phyloP scores from a whole-genome alignment of 2,329 filamentous ascomycete species.

The Atkinsonella texensis region DNA sequence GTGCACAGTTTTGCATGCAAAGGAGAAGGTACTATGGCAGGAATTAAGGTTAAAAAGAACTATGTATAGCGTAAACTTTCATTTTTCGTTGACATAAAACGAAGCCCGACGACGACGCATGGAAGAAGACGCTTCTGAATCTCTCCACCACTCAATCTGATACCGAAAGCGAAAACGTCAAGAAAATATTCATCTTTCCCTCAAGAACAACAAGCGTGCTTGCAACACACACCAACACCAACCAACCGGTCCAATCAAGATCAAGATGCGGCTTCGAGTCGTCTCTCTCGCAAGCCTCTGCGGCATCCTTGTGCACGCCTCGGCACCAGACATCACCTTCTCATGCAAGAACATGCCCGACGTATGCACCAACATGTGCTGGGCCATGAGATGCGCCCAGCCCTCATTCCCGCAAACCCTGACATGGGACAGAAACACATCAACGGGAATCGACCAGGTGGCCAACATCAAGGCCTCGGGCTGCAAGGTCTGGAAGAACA shows the following conservation, averaged over 20 bases:
- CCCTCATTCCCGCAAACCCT: background rate
- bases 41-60: too few relatives aligned
- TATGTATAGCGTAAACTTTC: too few relatives aligned
- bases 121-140: too few relatives aligned
- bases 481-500: background rate
- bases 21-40: too few relatives aligned
- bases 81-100: too few relatives aligned
- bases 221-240: too few relatives aligned
- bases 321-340: constrained; percentile 12
- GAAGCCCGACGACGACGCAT: too few relatives aligned
- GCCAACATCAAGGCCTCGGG: background rate
- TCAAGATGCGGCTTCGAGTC: background rate
- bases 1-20: too few relatives aligned
- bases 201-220: too few relatives aligned
- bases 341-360: constrained; percentile 11
- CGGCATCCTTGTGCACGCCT: background rate
- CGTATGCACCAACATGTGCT: constrained; percentile 1
- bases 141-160: too few relatives aligned
- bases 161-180: too few relatives aligned
- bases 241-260: background rate
- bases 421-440: constrained; percentile 6
- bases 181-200: too few relatives aligned
- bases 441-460: background rate
- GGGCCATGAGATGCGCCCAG: background rate
- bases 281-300: background rate